Base-by-base conservation (phyloP, 176 grass and related monocot genomes). In the Triticum timopheevii region DNA sequence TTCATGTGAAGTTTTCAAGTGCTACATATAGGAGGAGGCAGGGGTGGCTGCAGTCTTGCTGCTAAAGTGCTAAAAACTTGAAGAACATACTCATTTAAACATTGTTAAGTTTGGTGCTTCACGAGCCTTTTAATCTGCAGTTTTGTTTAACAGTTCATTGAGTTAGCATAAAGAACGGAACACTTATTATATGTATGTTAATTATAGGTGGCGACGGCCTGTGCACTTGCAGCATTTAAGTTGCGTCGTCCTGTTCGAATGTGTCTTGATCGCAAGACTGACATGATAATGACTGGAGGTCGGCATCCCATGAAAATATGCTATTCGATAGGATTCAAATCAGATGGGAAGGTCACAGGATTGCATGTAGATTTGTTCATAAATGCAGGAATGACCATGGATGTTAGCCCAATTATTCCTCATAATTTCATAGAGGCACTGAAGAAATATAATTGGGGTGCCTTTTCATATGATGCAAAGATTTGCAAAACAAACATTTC, bases 231-330 rank as follows among this genome's bases (percentile, higher is more conserved):
- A 79, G 96, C 96, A 45, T 90, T 89, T 87, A 98, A 91, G 86
- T 81, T 98, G 79, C 69, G 25, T 17, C 88, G 88, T 71, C 92
- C 93, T 82, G 93, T 98, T 85, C 88, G 93, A 80, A 95, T 98
- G 86, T 95, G 95, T 83, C 90, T 95, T 84, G 96, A 98, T 61
- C 93, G 96, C 42, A 95, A 94, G 65, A 98, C 93, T 79, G 96
- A 95, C 83, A 95, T 98, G 82, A 85, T 98, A 86, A 92, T 98
- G 80, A 79, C 79, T 38, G 96, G 96, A 80, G 96, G 96, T 13
- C 86, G 96, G 86, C 96, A 98, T 98, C 96, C 96, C 10, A 98
- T 98, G 96, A 95, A 98, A 87, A 92, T 95, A 87, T 89, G 82
- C 75, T 98, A 98, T 80, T 92, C 93, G 6, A 92, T 98, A 7